Conservation (phyloP, 805 yeast genomes). For the Saturnispora bothae region DNA sequence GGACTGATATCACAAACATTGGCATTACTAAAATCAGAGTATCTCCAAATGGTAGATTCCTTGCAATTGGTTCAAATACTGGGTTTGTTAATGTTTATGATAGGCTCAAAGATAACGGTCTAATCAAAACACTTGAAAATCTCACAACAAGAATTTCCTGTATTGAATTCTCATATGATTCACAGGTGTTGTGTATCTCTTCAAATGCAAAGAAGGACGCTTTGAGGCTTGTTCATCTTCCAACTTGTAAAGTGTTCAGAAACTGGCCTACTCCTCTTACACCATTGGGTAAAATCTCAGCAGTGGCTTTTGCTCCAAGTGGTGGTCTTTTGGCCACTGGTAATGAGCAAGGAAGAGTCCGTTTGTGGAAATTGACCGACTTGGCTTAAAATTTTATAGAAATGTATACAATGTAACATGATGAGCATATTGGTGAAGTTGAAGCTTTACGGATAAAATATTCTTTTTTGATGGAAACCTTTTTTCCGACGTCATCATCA, state of each 20-base stretch:
- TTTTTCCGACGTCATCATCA: no score
- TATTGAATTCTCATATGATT: constrained; percentile 71
- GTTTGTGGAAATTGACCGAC: constrained; percentile 62
- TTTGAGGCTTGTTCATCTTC: constrained; percentile 74
- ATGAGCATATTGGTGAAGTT: no score
- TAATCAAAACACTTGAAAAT: constrained; percentile 62
- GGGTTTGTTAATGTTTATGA: constrained; percentile 90
- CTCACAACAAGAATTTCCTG: constrained; percentile 72
- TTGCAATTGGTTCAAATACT: constrained; percentile 80
- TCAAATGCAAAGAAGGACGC: constrained; percentile 82
- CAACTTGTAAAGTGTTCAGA: constrained; percentile 72
- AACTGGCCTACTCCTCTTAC: constrained; percentile 98
- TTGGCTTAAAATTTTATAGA: constrained; percentile 3
- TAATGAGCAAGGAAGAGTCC: constrained; percentile 80
- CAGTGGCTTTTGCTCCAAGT: constrained; percentile 67
- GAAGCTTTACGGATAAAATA: no score
- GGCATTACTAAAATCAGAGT: constrained; percentile 70
- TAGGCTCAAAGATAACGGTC: constrained; percentile 33
- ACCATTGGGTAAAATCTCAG: constrained; percentile 89
- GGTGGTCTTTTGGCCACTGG: constrained; percentile 82
- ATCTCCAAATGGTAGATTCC: constrained; percentile 49
- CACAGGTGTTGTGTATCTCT: constrained; percentile 79
- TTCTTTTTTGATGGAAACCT: neutral
- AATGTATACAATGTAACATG: neutral
- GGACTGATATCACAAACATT: constrained; percentile 82